Percentiles rank a stretch among this genome's conserved stretches.
Conservation (phyloP, 129 eudicot genomes). For the Chrysanthemum lavandulifolium region DNA sequence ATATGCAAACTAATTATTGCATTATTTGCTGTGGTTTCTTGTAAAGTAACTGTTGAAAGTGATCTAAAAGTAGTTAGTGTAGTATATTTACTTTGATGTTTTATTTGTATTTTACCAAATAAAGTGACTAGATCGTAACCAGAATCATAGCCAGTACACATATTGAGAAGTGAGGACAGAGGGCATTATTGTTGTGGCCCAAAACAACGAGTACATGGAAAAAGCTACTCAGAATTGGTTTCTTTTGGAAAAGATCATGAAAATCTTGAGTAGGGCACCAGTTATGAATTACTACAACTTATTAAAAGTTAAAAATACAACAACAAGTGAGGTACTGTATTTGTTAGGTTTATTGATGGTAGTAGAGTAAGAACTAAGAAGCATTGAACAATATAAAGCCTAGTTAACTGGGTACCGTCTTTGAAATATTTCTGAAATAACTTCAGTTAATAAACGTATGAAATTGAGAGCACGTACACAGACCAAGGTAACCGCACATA, state of each 20-base stretch:
- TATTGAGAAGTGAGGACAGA: conserved; percentile 30
- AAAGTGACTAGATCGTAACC: neutral
- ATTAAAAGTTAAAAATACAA: neutral
- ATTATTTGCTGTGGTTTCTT: neutral
- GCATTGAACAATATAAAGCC: too few relatives aligned
- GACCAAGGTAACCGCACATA: too few relatives aligned
- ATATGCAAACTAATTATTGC: neutral
- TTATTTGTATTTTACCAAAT: neutral
- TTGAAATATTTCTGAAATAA: too few relatives aligned
- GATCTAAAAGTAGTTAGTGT: neutral
- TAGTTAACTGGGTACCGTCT: too few relatives aligned
- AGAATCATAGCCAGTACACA: neutral
- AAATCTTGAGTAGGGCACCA: conserved; percentile 39
- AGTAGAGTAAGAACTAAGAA: too few relatives aligned
- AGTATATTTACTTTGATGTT: too few relatives aligned
- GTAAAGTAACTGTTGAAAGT: neutral
- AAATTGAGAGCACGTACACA: too few relatives aligned
- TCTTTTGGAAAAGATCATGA: conserved; percentile 41
- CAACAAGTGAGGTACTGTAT: neutral
- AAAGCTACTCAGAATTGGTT: conserved; percentile 34
- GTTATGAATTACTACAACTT: neutral
- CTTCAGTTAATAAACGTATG: too few relatives aligned
- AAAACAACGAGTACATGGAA: conserved; percentile 29
- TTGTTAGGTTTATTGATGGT: too few relatives aligned
- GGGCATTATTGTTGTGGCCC: conserved; percentile 42